Percentiles rank a stretch among this genome's conserved stretches.
phyloP scores from a whole-genome alignment of 805 yeast genomes.

The Ogataea thermomethanolica region DNA sequence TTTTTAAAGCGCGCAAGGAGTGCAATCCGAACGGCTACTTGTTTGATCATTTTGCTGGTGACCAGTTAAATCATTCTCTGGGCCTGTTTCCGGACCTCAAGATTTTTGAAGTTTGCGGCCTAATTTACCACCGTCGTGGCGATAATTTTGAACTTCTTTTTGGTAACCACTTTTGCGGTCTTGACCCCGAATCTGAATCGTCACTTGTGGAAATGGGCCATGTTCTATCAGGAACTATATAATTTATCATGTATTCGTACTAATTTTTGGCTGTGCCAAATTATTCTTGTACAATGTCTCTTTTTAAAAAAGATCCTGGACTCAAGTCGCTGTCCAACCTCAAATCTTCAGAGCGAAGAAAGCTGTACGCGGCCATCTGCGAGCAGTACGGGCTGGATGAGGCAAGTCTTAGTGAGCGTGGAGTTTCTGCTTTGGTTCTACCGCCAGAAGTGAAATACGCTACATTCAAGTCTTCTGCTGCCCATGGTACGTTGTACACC shows the following conservation, averaged over 20 bases:
- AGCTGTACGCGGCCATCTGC: conserved; percentile 43
- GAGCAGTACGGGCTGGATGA: conserved; percentile 38
- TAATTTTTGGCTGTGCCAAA: conserved; percentile 8
- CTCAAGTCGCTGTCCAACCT: conserved; percentile 75
- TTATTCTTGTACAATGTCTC: conserved; percentile 3
- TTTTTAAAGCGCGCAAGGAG: conserved; percentile 12
- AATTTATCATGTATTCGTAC: background rate
- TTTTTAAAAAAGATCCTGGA: conserved; percentile 49
- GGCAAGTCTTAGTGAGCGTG: conserved; percentile 38
- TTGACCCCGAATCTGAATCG: conserved; percentile 18
- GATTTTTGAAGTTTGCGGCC: conserved; percentile 32
- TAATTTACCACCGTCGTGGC: conserved; percentile 23
- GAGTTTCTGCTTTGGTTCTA: conserved; percentile 36
- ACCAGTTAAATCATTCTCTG: conserved; percentile 26
- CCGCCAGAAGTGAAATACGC: conserved; percentile 62
- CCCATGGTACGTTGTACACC: conserved; percentile 63
- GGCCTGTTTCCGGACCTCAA: conserved; percentile 19
- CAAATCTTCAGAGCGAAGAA: conserved; percentile 76
- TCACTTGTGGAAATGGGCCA: conserved; percentile 28
- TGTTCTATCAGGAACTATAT: conserved; percentile 22
- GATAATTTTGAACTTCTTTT: conserved; percentile 22
- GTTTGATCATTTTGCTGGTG: conserved; percentile 29
- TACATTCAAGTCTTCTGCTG: conserved; percentile 49
- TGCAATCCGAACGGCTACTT: conserved; percentile 21
- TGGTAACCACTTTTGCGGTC: conserved; percentile 24